These are phyloP conservation scores for Chaetomiaceae sp. DNA, from an alignment of 2,329 filamentous ascomycete species.

Conservation along the genomic window DNA sequence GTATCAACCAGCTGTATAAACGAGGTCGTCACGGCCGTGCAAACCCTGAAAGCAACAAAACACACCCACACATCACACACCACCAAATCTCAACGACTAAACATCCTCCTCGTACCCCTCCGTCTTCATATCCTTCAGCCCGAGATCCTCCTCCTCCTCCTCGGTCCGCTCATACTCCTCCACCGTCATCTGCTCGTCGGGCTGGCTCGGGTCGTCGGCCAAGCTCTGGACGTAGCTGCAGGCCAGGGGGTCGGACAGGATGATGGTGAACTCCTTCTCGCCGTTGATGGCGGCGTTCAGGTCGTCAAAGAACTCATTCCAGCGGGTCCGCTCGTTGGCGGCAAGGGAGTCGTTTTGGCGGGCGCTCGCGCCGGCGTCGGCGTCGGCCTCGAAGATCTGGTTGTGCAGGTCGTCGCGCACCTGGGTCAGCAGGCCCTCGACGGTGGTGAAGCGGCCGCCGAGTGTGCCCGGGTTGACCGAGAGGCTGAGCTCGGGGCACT, in stretches of 20 bases:
- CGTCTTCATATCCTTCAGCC: constrained; percentile 85
- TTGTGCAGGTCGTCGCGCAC: constrained; percentile 83
- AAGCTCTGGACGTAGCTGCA: constrained; percentile 92
- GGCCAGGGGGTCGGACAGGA: constrained; percentile 82
- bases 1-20: constrained; percentile 6
- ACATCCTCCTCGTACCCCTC: constrained; percentile 71
- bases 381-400: constrained; percentile 77
- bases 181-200: constrained; percentile 73
- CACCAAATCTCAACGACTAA: background rate
- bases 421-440: constrained; percentile 89
- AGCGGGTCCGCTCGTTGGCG: constrained; percentile 60
- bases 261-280: constrained; percentile 72
- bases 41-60: background rate
- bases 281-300: constrained; percentile 76
- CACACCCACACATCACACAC: background rate
- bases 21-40: background rate
- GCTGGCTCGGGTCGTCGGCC: constrained; percentile 61
- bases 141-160: constrained; percentile 91
- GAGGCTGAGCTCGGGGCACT: constrained; percentile 81
- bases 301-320: constrained; percentile 74
- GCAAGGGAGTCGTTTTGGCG: constrained; percentile 75
- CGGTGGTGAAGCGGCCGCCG: constrained; percentile 92
- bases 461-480: constrained; percentile 89
- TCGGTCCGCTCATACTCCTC: constrained; percentile 83
- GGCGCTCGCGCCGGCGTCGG: constrained; percentile 55